Evolutionary conservation across 1,139 yeast species (phyloP).

Genomic region (Debaryomycetaceae sp.): DNA sequence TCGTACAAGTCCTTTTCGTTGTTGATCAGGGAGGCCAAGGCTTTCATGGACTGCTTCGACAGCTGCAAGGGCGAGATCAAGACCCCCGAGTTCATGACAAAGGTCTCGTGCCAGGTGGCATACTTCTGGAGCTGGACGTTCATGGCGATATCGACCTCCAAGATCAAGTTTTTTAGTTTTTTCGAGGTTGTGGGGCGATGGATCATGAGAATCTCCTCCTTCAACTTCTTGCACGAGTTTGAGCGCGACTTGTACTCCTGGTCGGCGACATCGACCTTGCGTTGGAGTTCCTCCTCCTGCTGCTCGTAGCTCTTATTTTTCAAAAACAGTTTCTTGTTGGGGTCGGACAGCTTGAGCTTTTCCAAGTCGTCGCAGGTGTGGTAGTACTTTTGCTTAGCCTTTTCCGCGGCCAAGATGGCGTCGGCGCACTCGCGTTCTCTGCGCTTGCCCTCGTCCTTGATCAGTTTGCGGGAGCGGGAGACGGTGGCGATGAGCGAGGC

Average conservation of each 20-base stretch:
- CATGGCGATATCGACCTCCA: constrained; percentile 84
- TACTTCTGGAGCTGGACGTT: constrained; percentile 81
- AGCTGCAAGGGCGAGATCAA: constrained; percentile 56
- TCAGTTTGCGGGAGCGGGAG: constrained; percentile 56
- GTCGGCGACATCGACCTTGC: constrained; percentile 77
- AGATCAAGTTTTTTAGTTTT: constrained; percentile 62
- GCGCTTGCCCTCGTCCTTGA: constrained; percentile 73
- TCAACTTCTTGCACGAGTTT: constrained; percentile 56
- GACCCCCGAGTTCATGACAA: constrained; percentile 76
- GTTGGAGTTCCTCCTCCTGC: constrained; percentile 81
- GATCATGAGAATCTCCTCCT: constrained; percentile 59
- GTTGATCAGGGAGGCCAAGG: constrained; percentile 65
- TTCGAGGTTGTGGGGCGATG: constrained; percentile 73
- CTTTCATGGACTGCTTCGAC: constrained; percentile 51
- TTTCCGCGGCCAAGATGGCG: constrained; percentile 73
- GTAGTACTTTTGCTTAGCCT: constrained; percentile 74
- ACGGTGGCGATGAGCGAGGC: constrained; percentile 62
- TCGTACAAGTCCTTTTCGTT: constrained; percentile 74
- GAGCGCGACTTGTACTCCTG: constrained; percentile 76
- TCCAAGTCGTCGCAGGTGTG: constrained; percentile 82
- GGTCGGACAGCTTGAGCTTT: constrained; percentile 69
- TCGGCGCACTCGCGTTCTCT: constrained; percentile 80
- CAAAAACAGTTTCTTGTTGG: constrained; percentile 68
- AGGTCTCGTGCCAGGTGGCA: constrained; percentile 77
- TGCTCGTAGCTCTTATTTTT: constrained; percentile 75